Conservation (phyloP, 768 basidiomycete genomes). For the Trametes elegans region DNA sequence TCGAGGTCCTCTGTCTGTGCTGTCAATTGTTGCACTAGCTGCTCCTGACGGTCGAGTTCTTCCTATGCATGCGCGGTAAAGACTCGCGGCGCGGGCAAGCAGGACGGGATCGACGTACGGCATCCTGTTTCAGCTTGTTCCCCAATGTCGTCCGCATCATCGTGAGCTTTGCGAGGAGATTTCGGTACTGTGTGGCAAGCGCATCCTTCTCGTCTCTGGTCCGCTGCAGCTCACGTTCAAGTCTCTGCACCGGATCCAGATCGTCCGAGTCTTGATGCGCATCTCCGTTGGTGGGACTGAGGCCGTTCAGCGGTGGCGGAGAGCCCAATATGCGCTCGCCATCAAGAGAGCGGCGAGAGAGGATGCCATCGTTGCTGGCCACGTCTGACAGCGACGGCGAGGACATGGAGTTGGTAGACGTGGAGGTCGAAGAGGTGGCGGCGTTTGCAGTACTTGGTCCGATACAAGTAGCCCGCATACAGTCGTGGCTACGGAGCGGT, state of each 20-base stretch:
- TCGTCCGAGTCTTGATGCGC: conserved; percentile 34
- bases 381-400: conserved; percentile 18
- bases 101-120: conserved; percentile 51
- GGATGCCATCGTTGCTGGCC: conserved; percentile 10
- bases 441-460: too few species aligned
- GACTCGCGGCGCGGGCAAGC: neutral
- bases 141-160: conserved; percentile 92
- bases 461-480: too few species aligned
- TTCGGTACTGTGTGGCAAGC: conserved; percentile 82
- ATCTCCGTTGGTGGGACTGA: conserved; percentile 24
- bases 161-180: conserved; percentile 83
- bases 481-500: too few species aligned
- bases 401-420: conserved; percentile 17
- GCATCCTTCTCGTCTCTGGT: conserved; percentile 85
- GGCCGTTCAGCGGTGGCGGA: conserved; percentile 28
- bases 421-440: neutral
- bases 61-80: conserved; percentile 56
- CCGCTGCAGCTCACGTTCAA: conserved; percentile 73
- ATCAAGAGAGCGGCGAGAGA: conserved; percentile 29
- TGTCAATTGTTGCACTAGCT: conserved; percentile 74
- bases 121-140: conserved; percentile 94
- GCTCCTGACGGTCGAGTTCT: conserved; percentile 94
- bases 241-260: conserved; percentile 50
- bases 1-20: conserved; percentile 75
- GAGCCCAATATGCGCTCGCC: conserved; percentile 22